Base-by-base conservation (phyloP, 805 yeast genomes). In the Candida insectalens region DNA sequence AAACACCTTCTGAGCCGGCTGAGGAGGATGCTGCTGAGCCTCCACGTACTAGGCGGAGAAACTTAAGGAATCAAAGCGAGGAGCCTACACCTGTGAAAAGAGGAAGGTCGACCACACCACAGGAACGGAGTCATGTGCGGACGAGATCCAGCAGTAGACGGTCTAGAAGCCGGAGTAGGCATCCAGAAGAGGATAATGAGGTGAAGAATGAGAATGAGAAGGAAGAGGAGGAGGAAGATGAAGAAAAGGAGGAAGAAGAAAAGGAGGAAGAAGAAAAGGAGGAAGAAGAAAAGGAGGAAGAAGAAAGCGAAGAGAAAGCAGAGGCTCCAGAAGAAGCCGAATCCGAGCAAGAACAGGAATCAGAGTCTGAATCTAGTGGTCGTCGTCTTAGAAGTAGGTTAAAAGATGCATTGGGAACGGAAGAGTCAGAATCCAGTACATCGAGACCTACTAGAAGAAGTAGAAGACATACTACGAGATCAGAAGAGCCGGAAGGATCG, bases 171-270 rank as follows among this genome's bases (percentile, higher is more conserved):
- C n/a, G 19, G 19, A n/a, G 30, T 13, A 9, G 13, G 13, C 6
- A 21, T 12, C 22, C 33, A 5, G 42, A 33, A 13, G 34, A 42
- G 20, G 43, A 37, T n/a, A 17, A 30, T 3, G 19, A 18, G 20
- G 22, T 12, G 19, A 13, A 22, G 15, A 13, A 5, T 4, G 26
- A 30, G 12, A 36, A 26, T 19, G 39, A 37, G 13, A 29, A 39
- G 23, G 25, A 33, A 25, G 18, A 32, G 6, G 27, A 15, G 10
- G 36, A 22, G 4, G 15, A 33, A 2, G 40, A 36, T 16, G 44
- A 28, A 28, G 20, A 30, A 13, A 13, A 21, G n/a, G 27, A 30
- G 27, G 33, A 30, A 27, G 33, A 30, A 30, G 19, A 22, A 15
- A 22, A 30, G 19, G 19, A 30, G 25, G 18, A 20, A 16, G 13